These are phyloP conservation scores for Boeremia lycopersici DNA, from an alignment of 2,329 filamentous ascomycete species.

Conservation along the genomic window DNA sequence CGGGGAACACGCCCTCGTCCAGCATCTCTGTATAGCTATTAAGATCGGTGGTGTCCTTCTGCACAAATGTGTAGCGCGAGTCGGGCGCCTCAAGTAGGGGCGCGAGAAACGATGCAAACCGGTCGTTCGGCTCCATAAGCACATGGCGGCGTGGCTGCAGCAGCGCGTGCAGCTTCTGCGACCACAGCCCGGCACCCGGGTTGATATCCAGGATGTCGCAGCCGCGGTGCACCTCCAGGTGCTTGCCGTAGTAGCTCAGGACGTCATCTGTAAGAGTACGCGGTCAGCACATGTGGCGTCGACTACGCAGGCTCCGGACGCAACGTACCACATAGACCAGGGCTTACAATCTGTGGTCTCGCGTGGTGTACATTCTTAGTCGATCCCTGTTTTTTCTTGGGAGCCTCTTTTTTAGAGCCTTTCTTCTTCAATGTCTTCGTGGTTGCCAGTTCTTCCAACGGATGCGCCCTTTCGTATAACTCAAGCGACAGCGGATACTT, in stretches of 20 bases:
- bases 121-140: constrained; percentile 73
- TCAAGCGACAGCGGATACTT: constrained; percentile 23
- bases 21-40: constrained; percentile 59
- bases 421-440: neutral
- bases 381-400: neutral
- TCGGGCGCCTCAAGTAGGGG: constrained; percentile 48
- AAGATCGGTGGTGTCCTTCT: constrained; percentile 28
- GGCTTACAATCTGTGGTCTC: constrained; percentile 50
- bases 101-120: constrained; percentile 66
- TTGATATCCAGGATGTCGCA: constrained; percentile 89
- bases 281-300: constrained; percentile 13
- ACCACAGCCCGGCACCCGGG: constrained; percentile 81
- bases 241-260: constrained; percentile 70
- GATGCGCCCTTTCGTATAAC: constrained; percentile 18
- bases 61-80: constrained; percentile 57
- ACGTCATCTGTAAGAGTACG: constrained; percentile 63
- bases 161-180: constrained; percentile 72
- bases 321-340: constrained; percentile 53
- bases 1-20: constrained; percentile 56
- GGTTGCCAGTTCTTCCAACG: too few species aligned
- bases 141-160: constrained; percentile 83
- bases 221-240: constrained; percentile 71
- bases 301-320: constrained; percentile 14
- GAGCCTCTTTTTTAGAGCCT: neutral
- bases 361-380: neutral